A percentile compares a stretch with the other conserved stretches of the same genome.
Conservation (phyloP, 2,329 filamentous ascomycete species). For the Calonectria henricotiae region DNA sequence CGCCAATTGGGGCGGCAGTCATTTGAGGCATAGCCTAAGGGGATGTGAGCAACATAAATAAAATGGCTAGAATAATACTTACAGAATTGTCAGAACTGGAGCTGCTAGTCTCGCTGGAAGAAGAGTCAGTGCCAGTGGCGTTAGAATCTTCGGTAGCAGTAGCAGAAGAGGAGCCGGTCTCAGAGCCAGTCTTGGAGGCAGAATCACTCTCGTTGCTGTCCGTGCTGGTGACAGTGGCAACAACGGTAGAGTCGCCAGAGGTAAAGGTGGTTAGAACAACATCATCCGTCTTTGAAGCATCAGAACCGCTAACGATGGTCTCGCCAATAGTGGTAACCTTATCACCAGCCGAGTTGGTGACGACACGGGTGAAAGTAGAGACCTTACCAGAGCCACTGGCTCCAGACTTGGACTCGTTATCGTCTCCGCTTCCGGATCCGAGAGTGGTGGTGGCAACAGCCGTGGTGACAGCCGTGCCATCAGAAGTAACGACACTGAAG, state of each 20-base stretch:
- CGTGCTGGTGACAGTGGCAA: conserved; percentile 43
- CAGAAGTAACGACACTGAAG: conserved; percentile 58
- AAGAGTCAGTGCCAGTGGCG: conserved; percentile 23
- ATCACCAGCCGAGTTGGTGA: conserved; percentile 48
- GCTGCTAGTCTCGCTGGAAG: conserved; percentile 40
- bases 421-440: conserved; percentile 34
- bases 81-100: conserved; percentile 53
- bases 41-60: conserved; percentile 32
- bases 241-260: conserved; percentile 42
- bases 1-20: conserved; percentile 65
- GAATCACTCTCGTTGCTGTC: conserved; percentile 10
- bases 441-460: conserved; percentile 60
- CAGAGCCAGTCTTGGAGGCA: conserved; percentile 26
- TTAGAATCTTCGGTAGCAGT: conserved; percentile 30
- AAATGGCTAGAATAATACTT: conserved; percentile 42
- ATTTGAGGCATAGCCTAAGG: conserved; percentile 57
- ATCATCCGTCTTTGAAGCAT: conserved; percentile 44
- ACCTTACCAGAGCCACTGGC: conserved; percentile 41
- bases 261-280: conserved; percentile 46
- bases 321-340: conserved; percentile 44
- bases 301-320: conserved; percentile 40
- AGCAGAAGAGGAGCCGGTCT: conserved; percentile 40
- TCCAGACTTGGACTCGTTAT: conserved; percentile 47
- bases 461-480: conserved; percentile 55
- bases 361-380: conserved; percentile 52